These are phyloP conservation scores for Solanum microdontum DNA, from an alignment of 257 asterid genomes.

Conservation along the genomic window DNA sequence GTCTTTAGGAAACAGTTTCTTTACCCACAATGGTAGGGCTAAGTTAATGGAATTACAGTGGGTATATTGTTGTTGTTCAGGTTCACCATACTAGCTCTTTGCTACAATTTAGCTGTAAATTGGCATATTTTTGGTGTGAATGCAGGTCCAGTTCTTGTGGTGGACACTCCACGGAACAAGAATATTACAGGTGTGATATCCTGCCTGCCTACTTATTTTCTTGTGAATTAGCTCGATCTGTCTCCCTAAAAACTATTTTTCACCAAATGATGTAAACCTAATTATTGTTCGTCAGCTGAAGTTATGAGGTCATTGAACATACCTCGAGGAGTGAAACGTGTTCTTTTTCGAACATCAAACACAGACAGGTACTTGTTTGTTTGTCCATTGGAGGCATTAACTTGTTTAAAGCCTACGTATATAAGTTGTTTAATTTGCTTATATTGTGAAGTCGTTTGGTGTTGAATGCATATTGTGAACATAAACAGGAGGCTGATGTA, in stretches of 20 bases:
- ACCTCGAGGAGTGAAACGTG: conserved; percentile 13
- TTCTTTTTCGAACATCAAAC: conserved; percentile 13
- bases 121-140: not conserved
- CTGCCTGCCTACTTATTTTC: not conserved
- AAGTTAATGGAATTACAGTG: not conserved
- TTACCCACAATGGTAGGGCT: not conserved
- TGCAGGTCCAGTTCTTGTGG: conserved; percentile 7
- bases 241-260: not conserved
- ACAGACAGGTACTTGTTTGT: conserved; percentile 9
- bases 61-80: not conserved
- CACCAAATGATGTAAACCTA: not conserved
- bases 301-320: conserved; percentile 14
- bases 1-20: not conserved
- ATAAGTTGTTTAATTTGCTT: not conserved
- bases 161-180: conserved; percentile 8
- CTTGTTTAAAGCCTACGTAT: not conserved
- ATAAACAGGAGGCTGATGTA: conserved; percentile 19
- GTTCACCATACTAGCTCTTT: not conserved
- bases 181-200: conserved; percentile 4
- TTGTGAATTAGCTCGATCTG: not conserved
- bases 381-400: not conserved
- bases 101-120: not conserved
- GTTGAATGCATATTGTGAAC: not conserved
- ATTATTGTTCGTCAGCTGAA: not conserved
- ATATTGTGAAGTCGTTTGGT: not conserved